These are phyloP conservation scores for Mortierella sp. DNA, from an alignment of 371 early-diverging fungal genomes.

Conservation along the genomic window DNA sequence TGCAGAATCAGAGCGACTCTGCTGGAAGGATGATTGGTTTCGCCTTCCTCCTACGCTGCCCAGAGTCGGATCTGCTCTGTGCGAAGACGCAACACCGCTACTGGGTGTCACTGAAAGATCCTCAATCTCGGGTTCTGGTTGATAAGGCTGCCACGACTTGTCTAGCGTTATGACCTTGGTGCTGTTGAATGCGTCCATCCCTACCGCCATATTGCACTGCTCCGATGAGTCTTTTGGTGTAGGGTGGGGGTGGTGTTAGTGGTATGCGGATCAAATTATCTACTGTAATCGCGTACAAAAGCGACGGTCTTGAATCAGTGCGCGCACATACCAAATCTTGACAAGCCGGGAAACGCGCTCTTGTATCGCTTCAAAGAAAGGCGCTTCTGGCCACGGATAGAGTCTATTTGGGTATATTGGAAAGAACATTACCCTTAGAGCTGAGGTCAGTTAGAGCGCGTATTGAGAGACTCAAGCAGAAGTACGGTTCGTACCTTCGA, in stretches of 20 bases:
- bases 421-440: not conserved
- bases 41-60: not conserved
- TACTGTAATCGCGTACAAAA: not conserved
- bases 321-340: not conserved
- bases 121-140: constrained; percentile 30
- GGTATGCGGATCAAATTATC: constrained; percentile 9
- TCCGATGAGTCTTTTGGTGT: constrained; percentile 13
- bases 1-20: not conserved
- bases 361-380: constrained; percentile 35
- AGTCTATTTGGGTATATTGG: constrained; percentile 16
- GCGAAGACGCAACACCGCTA: not conserved
- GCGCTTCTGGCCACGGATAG: constrained; percentile 22
- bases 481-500: constrained; percentile 22
- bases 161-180: constrained; percentile 24
- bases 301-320: not conserved
- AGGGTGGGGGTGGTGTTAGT: not conserved
- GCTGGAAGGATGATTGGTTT: not conserved
- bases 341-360: constrained; percentile 25
- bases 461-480: not conserved
- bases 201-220: constrained; percentile 12
- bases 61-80: not conserved
- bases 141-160: constrained; percentile 18
- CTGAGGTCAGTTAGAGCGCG: too few species aligned
- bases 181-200: constrained; percentile 32
- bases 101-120: constrained; percentile 30